Base-by-base conservation (phyloP, 176 grass and related monocot genomes). In the Typha latifolia region DNA sequence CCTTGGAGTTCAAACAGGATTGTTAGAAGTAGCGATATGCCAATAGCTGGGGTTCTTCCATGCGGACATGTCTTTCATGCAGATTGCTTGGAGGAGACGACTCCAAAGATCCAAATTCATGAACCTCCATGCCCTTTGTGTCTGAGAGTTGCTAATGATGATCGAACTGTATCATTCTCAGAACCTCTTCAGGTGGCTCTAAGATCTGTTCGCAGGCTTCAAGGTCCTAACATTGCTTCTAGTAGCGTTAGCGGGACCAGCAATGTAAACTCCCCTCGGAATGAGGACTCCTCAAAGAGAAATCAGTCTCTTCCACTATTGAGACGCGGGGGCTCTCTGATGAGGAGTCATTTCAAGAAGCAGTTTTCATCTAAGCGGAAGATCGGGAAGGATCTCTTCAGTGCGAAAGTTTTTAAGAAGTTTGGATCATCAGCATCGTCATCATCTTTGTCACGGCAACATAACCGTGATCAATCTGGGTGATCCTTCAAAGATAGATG, bases 1-100 rank as follows among this genome's bases (percentile, higher is more conserved):
- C 95, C 95, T 5, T 99, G 95, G 84, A 90, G 84, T 68, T 94
- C 89, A 4, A 90, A 88, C 12, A 64, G 89, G 69, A 99, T 99
- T 70, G 73, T 99, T 26, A 83, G 79, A 61, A 94, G 74, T 27
- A 73, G 72, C 0, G 90, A 99, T 61, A 99, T 99, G 95, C 89
- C 95, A 57, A 77, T 90, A 79, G 81, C 89, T 24, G 89, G 86
- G 2, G 86, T 99, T 26, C 95, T 99, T 2, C 86, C 86, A 59
- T 99, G 95, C 62, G 73, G 70, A 50, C 95, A 99, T 72, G 84
- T 72, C 57, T 99, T 87, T 79, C 95, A 99, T 1, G 95, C 89
- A 23, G 95, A 94, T 63, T 99, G 95, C 68, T 75, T 99, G 61
- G 95, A 99, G 69, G 95, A 99, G 77, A 83, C 66, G 56, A 83